Base-by-base conservation (phyloP, 164 flowering plant genomes). In the Sedum album region DNA sequence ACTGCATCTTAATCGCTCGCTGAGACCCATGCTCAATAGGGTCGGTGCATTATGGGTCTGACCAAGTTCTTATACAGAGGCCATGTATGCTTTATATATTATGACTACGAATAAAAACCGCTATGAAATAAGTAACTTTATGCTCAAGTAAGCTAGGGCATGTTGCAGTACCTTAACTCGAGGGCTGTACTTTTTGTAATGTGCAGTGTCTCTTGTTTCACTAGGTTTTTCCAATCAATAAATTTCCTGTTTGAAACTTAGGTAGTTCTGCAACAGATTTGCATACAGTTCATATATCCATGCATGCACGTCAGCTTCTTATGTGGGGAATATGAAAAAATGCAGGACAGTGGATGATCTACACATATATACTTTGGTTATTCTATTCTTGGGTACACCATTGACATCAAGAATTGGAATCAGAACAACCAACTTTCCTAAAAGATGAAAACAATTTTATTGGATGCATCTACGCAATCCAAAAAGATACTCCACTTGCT, bases 1-100 rank as follows among this genome's bases (percentile, higher is more conserved):
- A 0, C 76, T 72, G 53, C 82, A 76, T 28, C 73, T 78, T 13
- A 65, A 73, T 33, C 76, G 79, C 20, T 60, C 77, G 2, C 68
- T 79, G 23, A 70, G 65, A 66, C 72, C 64, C 8, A 57, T 79
- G 77, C 77, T 79, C 39, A 76, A 33, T 30, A 65, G 39, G 67
- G 78, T 73, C 25, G 84, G 84, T 23, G 79, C 82, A 1, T 55
- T 81, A 0, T 79, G 80, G 80, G 79, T 81, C 14, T 79, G 53
- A 48, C 17, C 53, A 14, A 48, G 13, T n/a, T 48, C 53, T 39
- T 39, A 39, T 48, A 48, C 17, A 6, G 21, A 48, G 21, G 6
- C 21, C 17, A 48, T 15, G 21, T 48, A 48, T 13, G 2, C 21
- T 20, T 17, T 5, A 39, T 8, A 10, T 39, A 39, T 14, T 39